A percentile compares a stretch with the other conserved stretches of the same genome.
phyloP scores from a whole-genome alignment of 2,329 filamentous ascomycete genomes.

The Xylaria sp. region DNA sequence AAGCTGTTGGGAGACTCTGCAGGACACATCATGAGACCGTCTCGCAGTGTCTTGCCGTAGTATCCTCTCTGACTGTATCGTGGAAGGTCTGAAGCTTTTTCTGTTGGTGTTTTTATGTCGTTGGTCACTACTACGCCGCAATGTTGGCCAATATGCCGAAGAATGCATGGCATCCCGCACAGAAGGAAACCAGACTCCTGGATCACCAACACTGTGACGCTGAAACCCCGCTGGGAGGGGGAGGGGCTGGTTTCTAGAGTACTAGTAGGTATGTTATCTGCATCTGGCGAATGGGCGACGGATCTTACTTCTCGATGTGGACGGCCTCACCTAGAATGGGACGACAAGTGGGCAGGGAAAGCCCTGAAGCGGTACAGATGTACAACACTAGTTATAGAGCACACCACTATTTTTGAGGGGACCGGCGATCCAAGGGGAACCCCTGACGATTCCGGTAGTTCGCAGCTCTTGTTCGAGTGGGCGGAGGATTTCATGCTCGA shows the following conservation, averaged over 20 bases:
- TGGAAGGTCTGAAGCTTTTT: not conserved
- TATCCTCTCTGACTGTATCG: not conserved
- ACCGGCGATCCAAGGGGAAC: conserved; percentile 1
- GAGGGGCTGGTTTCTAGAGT: not conserved
- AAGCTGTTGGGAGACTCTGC: not conserved
- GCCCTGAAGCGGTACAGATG: conserved; percentile 16
- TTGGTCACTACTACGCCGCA: not conserved
- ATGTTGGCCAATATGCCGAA: not conserved
- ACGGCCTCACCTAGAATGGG: conserved; percentile 17
- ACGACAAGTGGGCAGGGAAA: not conserved
- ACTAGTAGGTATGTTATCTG: conserved; percentile 13
- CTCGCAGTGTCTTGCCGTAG: not conserved
- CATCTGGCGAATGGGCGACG: conserved; percentile 19
- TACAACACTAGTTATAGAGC: not conserved
- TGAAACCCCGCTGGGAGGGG: conserved; percentile 9
- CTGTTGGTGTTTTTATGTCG: not conserved
- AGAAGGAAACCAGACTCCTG: not conserved
- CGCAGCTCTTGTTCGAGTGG: conserved; percentile 2
- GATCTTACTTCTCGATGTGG: conserved; percentile 26
- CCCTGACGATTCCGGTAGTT: conserved; percentile 19
- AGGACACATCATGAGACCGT: not conserved
- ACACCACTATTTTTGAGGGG: conserved; percentile 1
- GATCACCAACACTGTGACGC: conserved; percentile 3
- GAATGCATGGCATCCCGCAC: not conserved
- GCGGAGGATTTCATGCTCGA: conserved; percentile 28